phyloP scores from a whole-genome alignment of 768 basidiomycete species.

The Russula virescens region DNA sequence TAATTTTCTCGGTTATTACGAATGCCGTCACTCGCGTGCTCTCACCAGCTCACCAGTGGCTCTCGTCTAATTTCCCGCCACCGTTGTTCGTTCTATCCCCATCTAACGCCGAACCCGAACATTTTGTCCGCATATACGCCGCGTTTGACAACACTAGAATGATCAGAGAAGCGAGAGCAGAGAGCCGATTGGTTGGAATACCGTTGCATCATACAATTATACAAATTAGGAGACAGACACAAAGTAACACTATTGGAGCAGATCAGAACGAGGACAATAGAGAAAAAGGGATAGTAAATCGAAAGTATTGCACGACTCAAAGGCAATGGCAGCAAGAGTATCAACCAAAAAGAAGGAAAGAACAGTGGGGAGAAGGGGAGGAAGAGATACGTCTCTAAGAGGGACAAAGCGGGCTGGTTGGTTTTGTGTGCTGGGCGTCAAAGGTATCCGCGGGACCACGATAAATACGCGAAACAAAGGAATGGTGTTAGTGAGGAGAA shows the following conservation, averaged over 20 bases:
- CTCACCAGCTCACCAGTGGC: too few species aligned
- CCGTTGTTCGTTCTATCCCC: too few species aligned
- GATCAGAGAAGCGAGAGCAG: neutral
- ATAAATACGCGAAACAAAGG: conserved; percentile 18
- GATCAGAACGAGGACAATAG: conserved; percentile 5
- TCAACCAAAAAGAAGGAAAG: conserved; percentile 1
- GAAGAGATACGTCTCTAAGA: conserved; percentile 8
- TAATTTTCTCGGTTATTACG: neutral
- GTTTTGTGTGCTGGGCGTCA: conserved; percentile 5
- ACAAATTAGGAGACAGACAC: conserved; percentile 20
- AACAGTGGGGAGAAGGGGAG: neutral
- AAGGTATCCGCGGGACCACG: conserved; percentile 20
- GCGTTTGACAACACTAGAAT: too few species aligned
- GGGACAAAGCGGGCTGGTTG: neutral
- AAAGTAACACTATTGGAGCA: conserved; percentile 18
- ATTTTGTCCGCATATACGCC: too few species aligned
- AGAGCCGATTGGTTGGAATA: conserved; percentile 14
- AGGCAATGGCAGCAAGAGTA: neutral
- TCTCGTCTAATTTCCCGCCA: too few species aligned
- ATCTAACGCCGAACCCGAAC: too few species aligned
- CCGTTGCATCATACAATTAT: conserved; percentile 19
- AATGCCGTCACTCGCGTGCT: neutral
- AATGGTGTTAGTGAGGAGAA: conserved; percentile 10
- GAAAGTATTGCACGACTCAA: conserved; percentile 12
- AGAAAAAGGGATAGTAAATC: neutral